Base-by-base conservation (phyloP, 2,329 filamentous ascomycete species). In the Botrytis aclada region DNA sequence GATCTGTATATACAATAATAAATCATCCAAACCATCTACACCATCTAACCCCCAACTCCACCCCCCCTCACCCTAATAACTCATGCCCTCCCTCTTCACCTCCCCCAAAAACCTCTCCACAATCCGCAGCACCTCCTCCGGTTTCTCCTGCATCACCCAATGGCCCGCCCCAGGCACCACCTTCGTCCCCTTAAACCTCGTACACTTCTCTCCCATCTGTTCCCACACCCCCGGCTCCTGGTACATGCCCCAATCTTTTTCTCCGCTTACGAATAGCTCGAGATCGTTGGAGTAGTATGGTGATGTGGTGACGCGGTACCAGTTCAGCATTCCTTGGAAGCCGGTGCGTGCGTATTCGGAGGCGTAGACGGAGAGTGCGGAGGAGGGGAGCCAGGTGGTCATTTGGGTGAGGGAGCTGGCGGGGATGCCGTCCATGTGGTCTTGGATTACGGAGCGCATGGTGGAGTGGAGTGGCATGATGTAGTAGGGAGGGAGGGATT, bases 261-360 rank as follows among this genome's bases (percentile, higher is more conserved):
- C 83, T 0, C 90, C 90, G 39, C 86, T 86, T n/a, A 93, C 86
- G 78, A 88, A 91, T 0, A 90, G 78, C 32, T 88, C 83, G 70
- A 89, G 80, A 72, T 92, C 89, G 54, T 83, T 83, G 10, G 80
- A 81, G 47, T 81, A 81, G 4, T 81, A 79, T 3, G 86, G 83
- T 56, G 85, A 83, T 0, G 88, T 91, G 66, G 86, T 83, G 14
- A 88, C 86, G 3, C 89, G 85, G 79, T 92, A 93, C 88, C 89
- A 92, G 76, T 91, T 92, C 77, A 93, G 77, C 0, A 86, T 89
- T 0, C 88, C 89, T 75, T 90, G 88, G 78, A 92, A 93, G 0
- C 88, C 88, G 1, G 86, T 91, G 4, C 90, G 85, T 1, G 77
- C 79, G 84, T 87, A 92, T 76, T 92, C 90, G 10, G 83, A 79